Base-by-base conservation (phyloP, 2,329 filamentous ascomycete genomes). In the Cladosporium sp. region DNA sequence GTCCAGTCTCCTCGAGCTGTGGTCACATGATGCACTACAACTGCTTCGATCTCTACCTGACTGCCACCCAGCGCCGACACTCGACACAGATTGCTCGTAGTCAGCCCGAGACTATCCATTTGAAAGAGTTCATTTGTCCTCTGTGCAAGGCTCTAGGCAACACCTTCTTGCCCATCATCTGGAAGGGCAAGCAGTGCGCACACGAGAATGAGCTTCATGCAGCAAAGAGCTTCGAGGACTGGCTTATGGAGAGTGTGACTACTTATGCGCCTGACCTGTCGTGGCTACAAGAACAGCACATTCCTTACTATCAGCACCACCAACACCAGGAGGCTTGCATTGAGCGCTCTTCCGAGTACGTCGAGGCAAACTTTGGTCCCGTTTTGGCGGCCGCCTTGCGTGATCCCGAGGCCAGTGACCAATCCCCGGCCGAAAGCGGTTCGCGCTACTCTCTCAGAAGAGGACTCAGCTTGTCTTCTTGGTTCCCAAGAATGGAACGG, bases 21-120 rank as follows among this genome's bases (percentile, higher is more conserved):
- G 95, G 95, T 2, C 95, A 99, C 77, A 96, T 99, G 74, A 99
- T 99, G 95, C 95, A 99, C 78, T 98, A 92, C 77, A 88, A 87
- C 71, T 99, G 95, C 79, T 99, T 99, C 75, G 93, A 97, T 74
- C 87, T 91, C 49, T 99, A 98, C 75, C 90, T 92, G 70, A 87
- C 91, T 55, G 92, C 94, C 4, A 96, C 92, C 0, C 85, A 89
- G 63, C 86, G 93, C 67, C 87, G 95, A 47, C 96, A 99, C 75
- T 87, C 87, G 24, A 92, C 95, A 73, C 95, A 99, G 77, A 97
- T 99, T 77, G 93, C 95, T 8, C 87, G 95, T 15, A 92, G 97
- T 72, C 95, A 98, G 72, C 95, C 95, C 0, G 96, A 99, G 76
- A 86, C 89, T 65, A 85, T 92, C 1, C 83, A 86, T 24, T 83